These are phyloP conservation scores for Fusarium sp. DNA, from an alignment of 2,329 filamentous ascomycete species.

Conservation along the genomic window DNA sequence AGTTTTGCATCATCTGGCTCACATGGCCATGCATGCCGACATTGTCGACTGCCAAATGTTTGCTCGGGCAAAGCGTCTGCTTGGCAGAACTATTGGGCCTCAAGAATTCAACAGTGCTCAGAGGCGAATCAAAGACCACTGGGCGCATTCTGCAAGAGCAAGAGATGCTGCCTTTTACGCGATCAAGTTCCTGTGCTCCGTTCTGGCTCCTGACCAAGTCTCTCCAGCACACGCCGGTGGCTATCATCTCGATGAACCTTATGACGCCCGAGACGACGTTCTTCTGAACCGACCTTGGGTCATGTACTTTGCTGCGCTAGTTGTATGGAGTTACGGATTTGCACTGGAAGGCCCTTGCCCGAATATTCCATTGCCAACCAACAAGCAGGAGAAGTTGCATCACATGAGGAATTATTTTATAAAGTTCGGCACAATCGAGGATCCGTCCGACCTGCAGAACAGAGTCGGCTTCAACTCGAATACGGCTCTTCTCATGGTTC, in stretches of 20 bases:
- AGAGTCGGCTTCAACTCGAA: conserved; percentile 84
- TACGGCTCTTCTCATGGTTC: conserved; percentile 81
- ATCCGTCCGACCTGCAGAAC: conserved; percentile 80
- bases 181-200: conserved; percentile 86
- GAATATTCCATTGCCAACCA: conserved; percentile 62
- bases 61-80: conserved; percentile 83
- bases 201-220: conserved; percentile 70
- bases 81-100: conserved; percentile 85
- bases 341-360: conserved; percentile 84
- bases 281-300: conserved; percentile 95
- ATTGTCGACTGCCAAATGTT: conserved; percentile 98
- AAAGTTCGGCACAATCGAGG: conserved; percentile 75
- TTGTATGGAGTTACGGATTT: conserved; percentile 96
- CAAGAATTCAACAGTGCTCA: conserved; percentile 84
- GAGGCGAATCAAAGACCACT: conserved; percentile 85
- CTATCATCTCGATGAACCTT: conserved; percentile 63
- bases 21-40: conserved; percentile 98
- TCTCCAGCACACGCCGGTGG: conserved; percentile 53
- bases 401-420: conserved; percentile 85
- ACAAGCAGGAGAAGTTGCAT: conserved; percentile 72
- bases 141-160: conserved; percentile 89
- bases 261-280: conserved; percentile 88
- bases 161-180: conserved; percentile 94
- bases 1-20: conserved; percentile 90
- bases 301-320: conserved; percentile 89